Base-by-base conservation (phyloP, 116 monocot genomes). In the Phalaenopsis hybrid region DNA sequence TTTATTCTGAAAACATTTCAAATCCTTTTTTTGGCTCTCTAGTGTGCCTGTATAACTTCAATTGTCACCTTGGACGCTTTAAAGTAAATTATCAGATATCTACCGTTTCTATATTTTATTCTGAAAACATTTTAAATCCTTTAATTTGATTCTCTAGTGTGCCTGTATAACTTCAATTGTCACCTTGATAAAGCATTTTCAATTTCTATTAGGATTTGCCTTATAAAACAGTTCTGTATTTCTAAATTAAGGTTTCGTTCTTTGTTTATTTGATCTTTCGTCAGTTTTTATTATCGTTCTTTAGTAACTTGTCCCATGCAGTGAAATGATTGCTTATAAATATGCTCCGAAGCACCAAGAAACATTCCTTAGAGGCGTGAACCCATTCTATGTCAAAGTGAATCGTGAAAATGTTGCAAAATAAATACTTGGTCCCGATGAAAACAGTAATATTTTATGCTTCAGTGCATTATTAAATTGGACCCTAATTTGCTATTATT, bases 71-170 rank as follows among this genome's bases (percentile, higher is more conserved):
- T 45, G 93, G 98, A 21, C 91, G 98, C 41, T 98, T 98, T 81
- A 98, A 95, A 87, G 95, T 91, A 37, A 98, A 95, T 50, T 95
- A 90, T 84, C 98, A 98, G 98, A 95, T 83, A 74, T 28, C 31
- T 69, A 23, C 69, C 28, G 17, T 37, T 17, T 43, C 44, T 74
- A 37, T 74, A 44, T 70, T 70, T 34, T 13, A 25, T 70, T 34
- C 15, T 44, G 44, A 44, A 43, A 74, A 41, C 43, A 74, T 44
- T 15, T 74, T 44, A 74, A 43, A 37, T 75, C 75, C 44, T 75
- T 4, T 8, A 68, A 4, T 70, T 70, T 33, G 12, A 4, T 70
- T 70, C 33, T 70, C 21, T 61, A 37, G 34, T 70, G 15, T 37
- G 4, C 61, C 52, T 10, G 1, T 52, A 52, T 2, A 11, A 52